A percentile compares a stretch with the other conserved stretches of the same genome.
Evolutionary conservation across 768 basidiomycete genomes (phyloP).

Genomic region (Rhizopogon vesiculosus): DNA sequence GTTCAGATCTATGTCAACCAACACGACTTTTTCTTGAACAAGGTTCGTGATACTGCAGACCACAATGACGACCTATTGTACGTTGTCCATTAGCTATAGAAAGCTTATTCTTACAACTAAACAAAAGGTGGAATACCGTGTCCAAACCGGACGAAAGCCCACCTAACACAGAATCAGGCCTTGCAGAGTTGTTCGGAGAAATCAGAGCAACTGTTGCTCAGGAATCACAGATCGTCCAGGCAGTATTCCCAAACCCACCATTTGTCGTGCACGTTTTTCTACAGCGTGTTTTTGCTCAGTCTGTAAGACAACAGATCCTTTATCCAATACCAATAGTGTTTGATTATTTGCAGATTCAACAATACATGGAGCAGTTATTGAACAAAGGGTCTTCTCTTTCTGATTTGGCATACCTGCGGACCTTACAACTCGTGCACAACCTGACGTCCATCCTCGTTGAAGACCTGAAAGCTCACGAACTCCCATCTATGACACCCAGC

Average conservation of each 20-base stretch:
- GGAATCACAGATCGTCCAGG: conserved; percentile 96
- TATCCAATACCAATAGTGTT: background rate
- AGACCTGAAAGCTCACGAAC: conserved; percentile 87
- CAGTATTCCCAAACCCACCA: conserved; percentile 95
- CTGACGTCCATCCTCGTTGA: conserved; percentile 79
- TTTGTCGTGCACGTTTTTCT: conserved; percentile 98
- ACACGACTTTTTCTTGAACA: conserved; percentile 99
- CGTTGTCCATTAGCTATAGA: conserved; percentile 12
- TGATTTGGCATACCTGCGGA: conserved; percentile 85
- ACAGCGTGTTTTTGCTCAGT: conserved; percentile 96
- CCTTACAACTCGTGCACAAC: conserved; percentile 82
- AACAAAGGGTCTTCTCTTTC: conserved; percentile 72
- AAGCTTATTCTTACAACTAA: background rate
- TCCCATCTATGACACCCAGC: conserved; percentile 56
- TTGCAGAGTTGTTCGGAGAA: conserved; percentile 77
- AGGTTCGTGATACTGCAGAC: conserved; percentile 62
- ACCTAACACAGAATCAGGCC: conserved; percentile 75
- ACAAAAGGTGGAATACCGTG: conserved; percentile 70
- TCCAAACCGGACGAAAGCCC: conserved; percentile 75
- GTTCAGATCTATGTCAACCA: conserved; percentile 99
- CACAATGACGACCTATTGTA: conserved; percentile 55
- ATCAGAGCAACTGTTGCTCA: conserved; percentile 90
- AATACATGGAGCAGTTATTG: conserved; percentile 89
- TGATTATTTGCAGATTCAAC: conserved; percentile 70
- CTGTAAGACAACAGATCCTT: conserved; percentile 45